Conservation (phyloP, 495 filamentous ascomycete species). For the Aspergillus biplanus region DNA sequence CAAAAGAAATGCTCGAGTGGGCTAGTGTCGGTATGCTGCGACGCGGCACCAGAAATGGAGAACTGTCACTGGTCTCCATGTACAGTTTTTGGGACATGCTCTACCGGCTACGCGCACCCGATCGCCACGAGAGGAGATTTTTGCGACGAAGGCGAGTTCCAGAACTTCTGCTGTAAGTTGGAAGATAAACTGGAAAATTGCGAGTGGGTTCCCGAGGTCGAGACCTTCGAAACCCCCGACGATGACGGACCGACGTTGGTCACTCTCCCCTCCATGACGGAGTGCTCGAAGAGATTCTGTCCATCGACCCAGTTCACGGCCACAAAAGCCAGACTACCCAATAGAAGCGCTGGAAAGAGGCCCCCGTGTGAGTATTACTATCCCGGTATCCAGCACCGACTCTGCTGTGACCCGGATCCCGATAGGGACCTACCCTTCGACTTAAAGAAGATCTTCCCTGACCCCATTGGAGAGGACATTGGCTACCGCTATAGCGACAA, state of each 20-base stretch:
- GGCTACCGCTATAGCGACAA: slow-evolving; percentile 12
- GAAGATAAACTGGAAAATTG: slow-evolving; percentile 2
- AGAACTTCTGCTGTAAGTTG: slow-evolving; percentile 5
- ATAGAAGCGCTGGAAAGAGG: background rate
- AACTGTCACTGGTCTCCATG: background rate
- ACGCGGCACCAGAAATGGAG: background rate
- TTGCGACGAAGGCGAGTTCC: background rate
- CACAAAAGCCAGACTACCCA: slow-evolving; percentile 2
- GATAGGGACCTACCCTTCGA: slow-evolving; percentile 4
- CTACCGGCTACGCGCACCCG: background rate
- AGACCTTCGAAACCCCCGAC: slow-evolving; percentile 1
- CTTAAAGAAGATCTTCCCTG: slow-evolving; percentile 5
- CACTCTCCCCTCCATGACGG: background rate
- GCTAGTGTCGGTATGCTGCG: background rate
- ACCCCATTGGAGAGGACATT: slow-evolving; percentile 9
- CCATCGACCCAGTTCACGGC: slow-evolving; percentile 12
- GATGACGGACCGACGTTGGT: background rate
- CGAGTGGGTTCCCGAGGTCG: slow-evolving; percentile 7
- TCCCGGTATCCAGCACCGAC: background rate
- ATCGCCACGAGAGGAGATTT: slow-evolving; percentile 5
- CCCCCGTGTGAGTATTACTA: slow-evolving; percentile 3
- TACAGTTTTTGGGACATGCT: background rate
- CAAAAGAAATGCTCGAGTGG: background rate
- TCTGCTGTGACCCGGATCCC: slow-evolving; percentile 7
- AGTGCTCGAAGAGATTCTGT: background rate